Evolutionary conservation across 345 rosid genomes (phyloP).

Genomic region (Linum trigynum): DNA sequence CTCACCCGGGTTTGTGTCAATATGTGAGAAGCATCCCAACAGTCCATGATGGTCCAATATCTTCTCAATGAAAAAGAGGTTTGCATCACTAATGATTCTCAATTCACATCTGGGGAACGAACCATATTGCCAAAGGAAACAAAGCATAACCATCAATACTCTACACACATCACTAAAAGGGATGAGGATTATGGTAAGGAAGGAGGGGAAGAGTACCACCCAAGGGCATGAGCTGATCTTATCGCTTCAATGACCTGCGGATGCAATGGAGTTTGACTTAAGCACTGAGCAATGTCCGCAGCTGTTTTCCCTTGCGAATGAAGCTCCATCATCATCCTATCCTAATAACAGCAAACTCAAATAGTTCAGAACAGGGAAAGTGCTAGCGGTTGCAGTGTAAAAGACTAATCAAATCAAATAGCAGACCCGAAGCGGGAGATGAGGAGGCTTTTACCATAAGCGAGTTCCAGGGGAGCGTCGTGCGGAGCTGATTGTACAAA

Average conservation of each 20-base stretch:
- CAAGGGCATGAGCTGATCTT: conserved; percentile 42
- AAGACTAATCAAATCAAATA: not conserved
- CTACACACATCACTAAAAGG: not conserved
- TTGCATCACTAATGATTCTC: conserved; percentile 77
- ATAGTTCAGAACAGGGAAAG: not conserved
- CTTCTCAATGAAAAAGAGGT: conserved; percentile 63
- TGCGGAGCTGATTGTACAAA: conserved; percentile 51
- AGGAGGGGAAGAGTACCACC: conserved; percentile 24
- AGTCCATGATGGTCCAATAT: conserved; percentile 58
- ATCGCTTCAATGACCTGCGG: conserved; percentile 39
- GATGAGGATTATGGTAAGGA: not conserved
- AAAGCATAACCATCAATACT: conserved; percentile 11
- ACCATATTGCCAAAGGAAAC: not conserved
- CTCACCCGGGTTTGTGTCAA: conserved; percentile 44
- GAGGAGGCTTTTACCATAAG: conserved; percentile 46
- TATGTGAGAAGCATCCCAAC: conserved; percentile 55
- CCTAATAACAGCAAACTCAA: conserved; percentile 28
- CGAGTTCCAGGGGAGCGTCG: conserved; percentile 68
- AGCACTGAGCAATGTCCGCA: conserved; percentile 50
- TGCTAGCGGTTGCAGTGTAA: not conserved
- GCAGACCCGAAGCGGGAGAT: not conserved
- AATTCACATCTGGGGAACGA: conserved; percentile 52
- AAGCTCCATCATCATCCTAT: conserved; percentile 81
- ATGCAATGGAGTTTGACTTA: conserved; percentile 41
- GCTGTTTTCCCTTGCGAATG: conserved; percentile 54